Base-by-base conservation (phyloP, 2,329 filamentous ascomycete species). In the Stemphylium vesicarium region DNA sequence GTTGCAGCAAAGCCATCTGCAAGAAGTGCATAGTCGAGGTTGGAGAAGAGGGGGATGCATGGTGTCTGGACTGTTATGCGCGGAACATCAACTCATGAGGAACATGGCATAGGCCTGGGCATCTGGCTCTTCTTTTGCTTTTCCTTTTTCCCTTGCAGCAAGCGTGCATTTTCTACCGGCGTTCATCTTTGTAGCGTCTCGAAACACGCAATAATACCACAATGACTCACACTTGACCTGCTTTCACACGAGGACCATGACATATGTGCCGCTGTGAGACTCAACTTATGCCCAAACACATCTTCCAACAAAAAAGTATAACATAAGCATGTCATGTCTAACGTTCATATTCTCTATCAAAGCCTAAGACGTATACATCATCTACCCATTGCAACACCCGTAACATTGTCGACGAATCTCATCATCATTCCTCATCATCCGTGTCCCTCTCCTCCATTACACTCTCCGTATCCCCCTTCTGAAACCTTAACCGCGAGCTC, bases 21-120 rank as follows among this genome's bases (percentile, higher is more conserved):
- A 89, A 87, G 66, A 80, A 82, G 15, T 91, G 88, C 73, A 90
- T 87, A 68, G 81, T 89, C 3, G 88, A 91, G 69, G 80, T 79
- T 20, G 87, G 87, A 0, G 66, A 76, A 16, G 83, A 89, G 48
- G 88, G 88, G 22, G 86, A 90, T 42, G 82, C 89, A 4, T 82
- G 85, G 54, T 91, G 88, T 65, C 73, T 89, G 42, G 85, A 85
- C 1, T 90, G 88, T 60, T 76, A 71, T 46, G 59, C 64, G 12
- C 56, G 61, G 13, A 60, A 60, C 9, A 58, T 69, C 18, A 72
- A 64, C 22, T 59, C 58, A 9, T 67, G 53, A 60, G 15, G 13
- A 37, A 18, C 15, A n/a, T 15, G 16, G 36, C 6, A 18, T 42
- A 7, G 6, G 2, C 18, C 33, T 48, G 4, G 12, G 11, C 13